Conservation (phyloP, 768 basidiomycete genomes). For the Lactarius hatsudake region DNA sequence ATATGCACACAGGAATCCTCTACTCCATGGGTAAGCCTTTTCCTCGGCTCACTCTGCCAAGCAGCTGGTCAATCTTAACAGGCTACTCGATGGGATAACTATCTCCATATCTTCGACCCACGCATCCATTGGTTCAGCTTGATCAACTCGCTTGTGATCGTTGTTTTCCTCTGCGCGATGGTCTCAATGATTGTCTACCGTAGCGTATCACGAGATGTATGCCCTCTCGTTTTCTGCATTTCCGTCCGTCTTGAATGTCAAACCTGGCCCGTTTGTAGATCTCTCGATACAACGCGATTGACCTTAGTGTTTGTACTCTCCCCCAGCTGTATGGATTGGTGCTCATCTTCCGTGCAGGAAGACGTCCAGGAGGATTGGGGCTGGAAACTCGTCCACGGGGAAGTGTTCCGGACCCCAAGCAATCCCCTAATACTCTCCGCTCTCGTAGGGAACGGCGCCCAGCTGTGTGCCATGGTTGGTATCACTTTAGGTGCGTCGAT, state of each 20-base stretch:
- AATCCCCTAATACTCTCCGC: constrained; percentile 77
- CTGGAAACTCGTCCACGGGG: constrained; percentile 96
- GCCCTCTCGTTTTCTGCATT: constrained; percentile 28
- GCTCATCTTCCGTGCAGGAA: constrained; percentile 49
- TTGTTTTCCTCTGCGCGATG: constrained; percentile 88
- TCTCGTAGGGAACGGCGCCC: constrained; percentile 87
- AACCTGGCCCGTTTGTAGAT: constrained; percentile 47
- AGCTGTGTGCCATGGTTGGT: constrained; percentile 80
- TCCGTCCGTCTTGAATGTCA: background rate
- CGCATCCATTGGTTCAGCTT: constrained; percentile 97
- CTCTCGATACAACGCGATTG: constrained; percentile 91
- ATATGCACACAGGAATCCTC: constrained; percentile 62
- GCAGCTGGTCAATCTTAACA: constrained; percentile 32
- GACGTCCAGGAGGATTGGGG: constrained; percentile 98
- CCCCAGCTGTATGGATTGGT: background rate
- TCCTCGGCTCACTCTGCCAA: background rate
- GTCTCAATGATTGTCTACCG: constrained; percentile 87
- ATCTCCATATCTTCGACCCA: constrained; percentile 90
- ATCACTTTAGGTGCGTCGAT: constrained; percentile 71
- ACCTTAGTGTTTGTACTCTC: constrained; percentile 65
- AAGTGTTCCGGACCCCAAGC: constrained; percentile 85
- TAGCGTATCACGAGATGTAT: constrained; percentile 83
- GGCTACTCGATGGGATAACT: constrained; percentile 97
- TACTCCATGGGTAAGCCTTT: constrained; percentile 67
- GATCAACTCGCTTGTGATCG: constrained; percentile 89